Base-by-base conservation (phyloP, 2,329 filamentous ascomycete genomes). In the Ophiostoma ulmi region DNA sequence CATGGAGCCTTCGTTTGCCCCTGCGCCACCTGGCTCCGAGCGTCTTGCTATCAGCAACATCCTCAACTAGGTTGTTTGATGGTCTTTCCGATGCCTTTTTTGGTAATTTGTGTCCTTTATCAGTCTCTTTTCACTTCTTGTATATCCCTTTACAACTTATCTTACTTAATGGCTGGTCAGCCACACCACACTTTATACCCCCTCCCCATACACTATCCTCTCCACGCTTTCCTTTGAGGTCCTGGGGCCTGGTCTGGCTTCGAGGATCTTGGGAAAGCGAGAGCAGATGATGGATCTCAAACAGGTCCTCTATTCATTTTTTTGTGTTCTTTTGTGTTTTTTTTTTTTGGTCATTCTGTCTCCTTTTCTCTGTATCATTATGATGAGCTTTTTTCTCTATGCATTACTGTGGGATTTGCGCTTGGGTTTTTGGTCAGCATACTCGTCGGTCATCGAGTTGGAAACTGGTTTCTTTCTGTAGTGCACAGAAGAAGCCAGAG, bases 251-350 rank as follows among this genome's bases (percentile, higher is more conserved):
- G n/a, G 26, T 31, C 17, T 20, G 35, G 31, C 61, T 64, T 13
- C 20, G 11, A 35, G 13, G 14, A 35, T 11, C 61, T n/a, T 39
- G 7, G 26, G 20, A 11, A 17, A n/a, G 61, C 61, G 17, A 31
- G 31, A 31, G 31, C 61, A 64, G 61, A 58, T 64, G 61, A 64
- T 64, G 61, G 61, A 64, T 64, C 61, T 64, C 14, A 31, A 26
- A 22, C 52, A 22, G 52, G 13, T 58, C n/a, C 44, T 48, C 44
- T 48, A 48, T 48, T n/a, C 44, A 5, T 48, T n/a, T 11, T 36
- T 31, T 35, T 26, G 22, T 20, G n/a, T 52, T 3, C 48, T 52
- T 52, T 52, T 17, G 22, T 52, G 8, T 22, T 2, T 22, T 2
- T 55, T 22, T 1, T 11, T 55, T 55, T 55, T 55, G 52, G 26